Base-by-base conservation (phyloP, 768 basidiomycete genomes). In the Fomitopsis serialis region DNA sequence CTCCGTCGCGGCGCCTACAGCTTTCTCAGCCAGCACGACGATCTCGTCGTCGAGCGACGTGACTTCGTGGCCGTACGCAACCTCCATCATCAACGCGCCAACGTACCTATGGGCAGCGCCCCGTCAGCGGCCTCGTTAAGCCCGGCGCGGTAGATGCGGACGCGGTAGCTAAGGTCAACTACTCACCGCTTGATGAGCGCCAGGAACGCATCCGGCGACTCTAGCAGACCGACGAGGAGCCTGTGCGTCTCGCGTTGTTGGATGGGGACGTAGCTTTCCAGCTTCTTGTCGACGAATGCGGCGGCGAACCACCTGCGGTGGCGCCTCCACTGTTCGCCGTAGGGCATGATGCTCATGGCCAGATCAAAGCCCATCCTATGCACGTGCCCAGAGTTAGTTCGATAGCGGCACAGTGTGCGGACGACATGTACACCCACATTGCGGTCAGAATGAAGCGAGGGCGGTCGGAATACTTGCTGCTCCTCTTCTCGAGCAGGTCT, bases 391-490 rank as follows among this genome's bases (percentile, higher is more conserved):
- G 61, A 42, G 67, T 63, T 50, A 65, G 54, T 11, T 65, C 59
- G 17, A 63, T 62, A 46, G 61, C 63, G 35, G 56, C 60, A 51
- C 62, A 68, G 13, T 61, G 61, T 10, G 61, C 61, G 13, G 65
- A 64, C 46, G 63, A 47, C 19, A 45, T 4, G 35, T 15, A 7
- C 2, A 23, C 56, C 23, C 36, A 60, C 59, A 54, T 17, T 22
- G 55, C 53, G 29, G 51, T 48, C 42, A 58, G 56, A 32, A 55
- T 66, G 27, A 71, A 61, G 11, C 63, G 60, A 1, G 74, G 74
- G n/a, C 74, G 59, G 56, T 70, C 74, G 8, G 73, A 74, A 50
- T 75, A 76, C 48, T 63, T 56, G 9, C 54, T 58, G 27, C 69
- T 67, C 21, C 72, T 69, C 50, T 68, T 67, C 22, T 75, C 69